Evolutionary conservation across 352 stramenopile species (phyloP), one percentile per base, ranked within the genome.

Genomic region (Elongisporangium senticosum): DNA sequence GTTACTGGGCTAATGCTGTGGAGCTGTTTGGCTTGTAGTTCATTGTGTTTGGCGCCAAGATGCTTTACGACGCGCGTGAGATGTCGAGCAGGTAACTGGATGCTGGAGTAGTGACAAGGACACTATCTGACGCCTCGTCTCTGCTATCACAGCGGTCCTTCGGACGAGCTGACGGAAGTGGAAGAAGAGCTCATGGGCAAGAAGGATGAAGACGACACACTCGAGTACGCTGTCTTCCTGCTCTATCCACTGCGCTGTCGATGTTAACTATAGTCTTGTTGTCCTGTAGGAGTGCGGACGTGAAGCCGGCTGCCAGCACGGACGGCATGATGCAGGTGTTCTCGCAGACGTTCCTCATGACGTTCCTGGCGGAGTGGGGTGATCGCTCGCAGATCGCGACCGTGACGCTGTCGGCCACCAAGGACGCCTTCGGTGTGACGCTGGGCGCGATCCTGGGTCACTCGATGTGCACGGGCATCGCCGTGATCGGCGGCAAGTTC

Each of bases 331-430:
- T 94, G 49, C 71, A 92, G 58, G 79, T 98, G 24, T 96, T 98
- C 55, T 79, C 96, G 14, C 90, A 98, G 72, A 87, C 95, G 39
- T 98, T 99, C 64, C 92, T 97, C 49, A 87, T 99, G 68, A 99
- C 97, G 33, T 99, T 99, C 67, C 73, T 99, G 56, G 97, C 97
- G 0, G 97, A 99, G 72, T 99, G 97, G 97, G 97, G 97, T 15
- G 97, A 99, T 77, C 95, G 97, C 33, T 99, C 95, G 26, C 96
- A 99, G 71, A 99, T 99, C 71, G 97, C 97, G 40, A 99, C 97
- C 3, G 98, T 99, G 69, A 98, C 97, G 51, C 74, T 99, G 53
- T 97, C 95, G 23, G 92, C 96, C 2, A 94, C 95, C 40, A 99
- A 99, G 65, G 90, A 98, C 58, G 85, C 89, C 37, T 93, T 96